Conservation (phyloP, 345 rosid genomes). For the Ricinus communis region DNA sequence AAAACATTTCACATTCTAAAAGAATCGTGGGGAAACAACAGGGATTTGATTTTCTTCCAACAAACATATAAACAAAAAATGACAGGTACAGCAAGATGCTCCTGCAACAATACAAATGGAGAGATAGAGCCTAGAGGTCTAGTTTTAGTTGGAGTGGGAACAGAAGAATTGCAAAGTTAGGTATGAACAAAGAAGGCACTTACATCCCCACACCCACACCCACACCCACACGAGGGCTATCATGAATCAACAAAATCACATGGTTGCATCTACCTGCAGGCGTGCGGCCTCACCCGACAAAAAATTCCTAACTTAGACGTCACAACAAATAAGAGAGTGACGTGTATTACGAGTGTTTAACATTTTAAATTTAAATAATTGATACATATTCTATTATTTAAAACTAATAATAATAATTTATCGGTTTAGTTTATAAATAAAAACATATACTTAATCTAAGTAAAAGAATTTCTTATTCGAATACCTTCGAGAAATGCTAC, state of each 20-base stretch:
- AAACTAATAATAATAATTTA: too few relatives aligned
- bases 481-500: too few relatives aligned
- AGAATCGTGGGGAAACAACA: not conserved
- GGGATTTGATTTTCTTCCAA: not conserved
- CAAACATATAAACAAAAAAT: not conserved
- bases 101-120: slow-evolving; percentile 29
- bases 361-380: too few relatives aligned
- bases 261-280: slow-evolving; percentile 16
- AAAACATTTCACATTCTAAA: slow-evolving; percentile 4
- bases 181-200: slow-evolving; percentile 19
- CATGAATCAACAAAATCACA: slow-evolving; percentile 13
- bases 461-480: too few relatives aligned
- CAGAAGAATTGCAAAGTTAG: not conserved
- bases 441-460: too few relatives aligned
- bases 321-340: too few relatives aligned
- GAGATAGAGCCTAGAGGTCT: not conserved
- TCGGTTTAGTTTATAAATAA: too few relatives aligned
- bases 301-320: too few relatives aligned
- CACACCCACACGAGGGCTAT: slow-evolving; percentile 10
- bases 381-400: too few relatives aligned
- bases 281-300: too few relatives aligned
- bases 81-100: slow-evolving; percentile 30
- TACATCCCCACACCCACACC: not conserved
- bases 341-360: too few relatives aligned
- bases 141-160: slow-evolving; percentile 27